A percentile compares a stretch with the other conserved stretches of the same genome.
phyloP scores from a whole-genome alignment of 495 filamentous ascomycete genomes.

The Cenococcum geophilum region DNA sequence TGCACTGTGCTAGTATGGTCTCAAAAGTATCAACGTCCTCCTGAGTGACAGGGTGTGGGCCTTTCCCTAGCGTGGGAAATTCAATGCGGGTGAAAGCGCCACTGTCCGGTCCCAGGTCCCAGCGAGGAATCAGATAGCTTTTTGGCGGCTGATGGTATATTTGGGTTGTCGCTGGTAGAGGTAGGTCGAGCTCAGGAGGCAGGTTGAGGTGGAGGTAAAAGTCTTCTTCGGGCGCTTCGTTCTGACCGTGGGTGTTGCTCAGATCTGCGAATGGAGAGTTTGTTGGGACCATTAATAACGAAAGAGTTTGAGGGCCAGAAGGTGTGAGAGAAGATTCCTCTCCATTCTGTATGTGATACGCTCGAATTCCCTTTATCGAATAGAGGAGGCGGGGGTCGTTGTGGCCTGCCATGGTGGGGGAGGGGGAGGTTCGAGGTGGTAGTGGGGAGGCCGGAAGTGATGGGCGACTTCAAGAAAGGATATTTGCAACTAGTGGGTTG shows the following conservation, averaged over 20 bases:
- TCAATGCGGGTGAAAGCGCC: slow-evolving; percentile 88
- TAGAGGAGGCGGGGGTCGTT: slow-evolving; percentile 76
- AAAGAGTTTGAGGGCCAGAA: slow-evolving; percentile 81
- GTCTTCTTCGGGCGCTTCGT: slow-evolving; percentile 68
- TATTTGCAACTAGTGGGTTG: neutral
- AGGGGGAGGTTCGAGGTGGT: neutral
- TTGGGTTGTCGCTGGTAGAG: slow-evolving; percentile 85
- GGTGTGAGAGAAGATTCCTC: slow-evolving; percentile 74
- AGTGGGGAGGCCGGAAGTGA: neutral
- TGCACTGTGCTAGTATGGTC: slow-evolving; percentile 92
- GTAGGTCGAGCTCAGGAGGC: slow-evolving; percentile 87
- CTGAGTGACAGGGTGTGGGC: slow-evolving; percentile 60
- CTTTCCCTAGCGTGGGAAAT: slow-evolving; percentile 67
- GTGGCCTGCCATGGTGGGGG: slow-evolving; percentile 40
- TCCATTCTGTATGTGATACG: slow-evolving; percentile 84
- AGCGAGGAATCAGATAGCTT: slow-evolving; percentile 86
- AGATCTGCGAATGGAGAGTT: slow-evolving; percentile 63
- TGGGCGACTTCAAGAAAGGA: too few relatives aligned
- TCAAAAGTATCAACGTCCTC: slow-evolving; percentile 96
- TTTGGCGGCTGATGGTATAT: slow-evolving; percentile 88
- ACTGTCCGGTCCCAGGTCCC: slow-evolving; percentile 80
- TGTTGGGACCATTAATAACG: slow-evolving; percentile 89
- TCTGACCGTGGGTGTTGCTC: slow-evolving; percentile 48
- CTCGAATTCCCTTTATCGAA: slow-evolving; percentile 74
- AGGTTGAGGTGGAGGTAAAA: slow-evolving; percentile 93